phyloP scores from a whole-genome alignment of 2,329 filamentous ascomycete genomes.

The Piedraia hortae region DNA sequence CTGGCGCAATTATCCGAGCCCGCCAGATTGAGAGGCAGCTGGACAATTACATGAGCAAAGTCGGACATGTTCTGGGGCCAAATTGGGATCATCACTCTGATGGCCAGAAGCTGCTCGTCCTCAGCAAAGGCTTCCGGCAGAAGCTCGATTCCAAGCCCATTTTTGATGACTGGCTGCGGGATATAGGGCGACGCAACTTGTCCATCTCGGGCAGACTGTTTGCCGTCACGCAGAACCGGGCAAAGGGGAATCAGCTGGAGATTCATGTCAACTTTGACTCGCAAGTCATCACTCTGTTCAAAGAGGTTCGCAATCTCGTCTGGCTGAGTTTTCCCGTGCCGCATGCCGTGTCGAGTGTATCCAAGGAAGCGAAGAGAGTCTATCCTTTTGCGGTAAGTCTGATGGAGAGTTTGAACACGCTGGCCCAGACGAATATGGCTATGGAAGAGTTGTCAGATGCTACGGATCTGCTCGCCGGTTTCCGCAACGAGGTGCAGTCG shows the following conservation, averaged over 20 bases:
- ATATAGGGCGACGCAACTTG: conserved; percentile 67
- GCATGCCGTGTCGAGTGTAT: conserved; percentile 79
- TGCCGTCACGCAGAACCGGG: conserved; percentile 61
- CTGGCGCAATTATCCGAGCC: conserved; percentile 92
- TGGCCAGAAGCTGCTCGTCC: conserved; percentile 73
- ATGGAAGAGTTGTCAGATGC: conserved; percentile 72
- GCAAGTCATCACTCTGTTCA: conserved; percentile 92
- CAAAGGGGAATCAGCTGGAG: conserved; percentile 71
- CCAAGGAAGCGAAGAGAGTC: conserved; percentile 94
- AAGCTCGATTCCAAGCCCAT: conserved; percentile 86
- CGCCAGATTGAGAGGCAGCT: conserved; percentile 91
- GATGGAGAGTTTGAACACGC: conserved; percentile 94
- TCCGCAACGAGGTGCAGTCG: conserved; percentile 67
- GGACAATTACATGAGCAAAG: conserved; percentile 91
- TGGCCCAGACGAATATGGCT: conserved; percentile 62
- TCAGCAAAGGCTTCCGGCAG: conserved; percentile 81
- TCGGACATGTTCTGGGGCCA: conserved; percentile 87
- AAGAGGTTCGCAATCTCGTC: conserved; percentile 83
- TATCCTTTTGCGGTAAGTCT: conserved; percentile 94
- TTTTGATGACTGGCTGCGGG: conserved; percentile 82
- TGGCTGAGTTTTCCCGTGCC: conserved; percentile 92
- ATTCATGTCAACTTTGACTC: conserved; percentile 88
- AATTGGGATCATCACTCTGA: conserved; percentile 90
- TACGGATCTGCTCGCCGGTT: conserved; percentile 63
- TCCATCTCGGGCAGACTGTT: conserved; percentile 84